Evolutionary conservation across 2,329 filamentous ascomycete genomes (phyloP).

Genomic region (Pyrenophora tritici-repentis): DNA sequence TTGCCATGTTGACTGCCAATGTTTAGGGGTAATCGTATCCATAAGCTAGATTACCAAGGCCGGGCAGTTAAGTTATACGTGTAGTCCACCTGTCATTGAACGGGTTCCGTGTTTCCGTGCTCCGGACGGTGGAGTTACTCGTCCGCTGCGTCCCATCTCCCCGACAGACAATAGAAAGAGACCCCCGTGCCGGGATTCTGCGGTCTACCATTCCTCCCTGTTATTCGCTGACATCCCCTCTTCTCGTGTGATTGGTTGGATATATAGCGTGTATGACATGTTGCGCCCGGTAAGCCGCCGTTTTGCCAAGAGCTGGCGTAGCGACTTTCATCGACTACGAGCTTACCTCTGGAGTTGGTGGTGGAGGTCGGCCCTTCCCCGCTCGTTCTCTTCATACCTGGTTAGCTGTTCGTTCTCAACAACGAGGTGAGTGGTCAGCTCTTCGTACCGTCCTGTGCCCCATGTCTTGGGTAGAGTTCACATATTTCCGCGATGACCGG

Average conservation of each 20-base stretch:
- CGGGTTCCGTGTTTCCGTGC: no score
- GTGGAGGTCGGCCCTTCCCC: slow-evolving; percentile 1
- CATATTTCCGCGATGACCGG: background rate
- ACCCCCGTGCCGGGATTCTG: background rate
- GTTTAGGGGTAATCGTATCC: background rate
- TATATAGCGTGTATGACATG: background rate
- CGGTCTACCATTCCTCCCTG: background rate
- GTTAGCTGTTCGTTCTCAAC: background rate
- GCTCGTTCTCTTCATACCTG: background rate
- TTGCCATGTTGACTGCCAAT: slow-evolving; percentile 2
- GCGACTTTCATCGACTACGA: background rate
- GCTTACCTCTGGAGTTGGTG: background rate
- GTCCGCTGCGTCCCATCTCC: no score
- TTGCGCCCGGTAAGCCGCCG: background rate
- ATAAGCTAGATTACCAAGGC: no score
- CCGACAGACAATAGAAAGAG: no score
- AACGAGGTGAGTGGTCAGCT: background rate
- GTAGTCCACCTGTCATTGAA: background rate
- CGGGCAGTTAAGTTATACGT: no score
- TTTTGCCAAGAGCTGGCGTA: background rate
- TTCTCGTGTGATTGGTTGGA: background rate
- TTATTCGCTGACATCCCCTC: background rate
- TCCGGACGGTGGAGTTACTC: no score
- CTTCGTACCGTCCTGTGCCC: background rate
- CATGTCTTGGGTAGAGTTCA: background rate